Conservation (phyloP, 2,329 filamentous ascomycete species). For the Immersiporthe knoxdaviesiana region DNA sequence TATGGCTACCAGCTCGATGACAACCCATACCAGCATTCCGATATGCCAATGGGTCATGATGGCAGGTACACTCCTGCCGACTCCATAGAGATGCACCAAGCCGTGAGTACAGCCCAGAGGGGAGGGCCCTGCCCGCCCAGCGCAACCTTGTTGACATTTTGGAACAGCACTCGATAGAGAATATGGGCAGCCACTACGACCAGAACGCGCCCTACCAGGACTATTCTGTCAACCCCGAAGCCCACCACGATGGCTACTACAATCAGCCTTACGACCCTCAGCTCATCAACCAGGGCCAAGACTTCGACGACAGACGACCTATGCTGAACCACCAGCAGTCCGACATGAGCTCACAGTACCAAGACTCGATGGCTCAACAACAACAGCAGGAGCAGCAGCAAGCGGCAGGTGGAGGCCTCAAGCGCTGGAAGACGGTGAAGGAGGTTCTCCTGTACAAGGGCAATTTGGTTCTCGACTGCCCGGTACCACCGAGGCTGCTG, state of each 20-base stretch:
- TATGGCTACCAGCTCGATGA: conserved; percentile 84
- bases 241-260: conserved; percentile 86
- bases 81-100: conserved; percentile 79
- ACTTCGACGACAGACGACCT: conserved; percentile 68
- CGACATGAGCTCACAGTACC: conserved; percentile 49
- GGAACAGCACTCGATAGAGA: conserved; percentile 56
- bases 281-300: conserved; percentile 57
- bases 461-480: conserved; percentile 95
- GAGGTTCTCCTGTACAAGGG: conserved; percentile 97
- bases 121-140: neutral
- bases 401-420: conserved; percentile 65
- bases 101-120: conserved; percentile 58
- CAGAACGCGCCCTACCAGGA: conserved; percentile 45
- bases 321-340: conserved; percentile 71
- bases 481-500: conserved; percentile 84
- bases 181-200: conserved; percentile 48
- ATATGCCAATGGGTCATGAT: conserved; percentile 59
- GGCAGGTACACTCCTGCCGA: conserved; percentile 68
- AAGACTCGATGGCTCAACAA: conserved; percentile 45
- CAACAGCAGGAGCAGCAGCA: conserved; percentile 48
- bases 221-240: conserved; percentile 79
- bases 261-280: conserved; percentile 79
- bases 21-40: conserved; percentile 63
- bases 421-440: conserved; percentile 97
- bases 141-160: conserved; percentile 28